Evolutionary conservation across 139 green algal genomes (phyloP).

Genomic region (Chlamydomonas sp.): DNA sequence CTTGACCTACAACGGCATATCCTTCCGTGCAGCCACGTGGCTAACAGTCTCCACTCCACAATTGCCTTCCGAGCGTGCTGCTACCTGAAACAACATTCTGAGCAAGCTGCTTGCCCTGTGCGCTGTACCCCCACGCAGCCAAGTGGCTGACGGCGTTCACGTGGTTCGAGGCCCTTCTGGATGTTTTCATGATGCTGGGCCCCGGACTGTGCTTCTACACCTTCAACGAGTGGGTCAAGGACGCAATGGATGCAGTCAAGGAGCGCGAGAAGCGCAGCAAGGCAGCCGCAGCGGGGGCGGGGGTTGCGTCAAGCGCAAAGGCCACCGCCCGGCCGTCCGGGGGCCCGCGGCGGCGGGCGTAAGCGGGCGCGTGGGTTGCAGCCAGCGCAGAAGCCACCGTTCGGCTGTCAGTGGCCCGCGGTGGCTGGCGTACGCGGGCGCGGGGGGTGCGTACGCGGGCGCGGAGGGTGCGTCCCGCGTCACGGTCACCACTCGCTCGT

Average conservation of each 20-base stretch:
- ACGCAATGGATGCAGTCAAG: slow-evolving; percentile 26
- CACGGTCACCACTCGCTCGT: no score
- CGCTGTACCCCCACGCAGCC: neutral
- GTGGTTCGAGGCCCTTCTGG: neutral
- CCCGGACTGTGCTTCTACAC: slow-evolving; percentile 12
- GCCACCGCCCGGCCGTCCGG: no score
- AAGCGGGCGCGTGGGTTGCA: no score
- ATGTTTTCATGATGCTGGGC: neutral
- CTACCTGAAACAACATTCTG: neutral
- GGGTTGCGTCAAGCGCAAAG: no score
- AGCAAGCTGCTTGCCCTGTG: no score
- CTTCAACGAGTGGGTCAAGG: slow-evolving; percentile 33
- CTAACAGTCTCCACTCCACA: neutral
- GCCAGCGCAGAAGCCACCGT: no score
- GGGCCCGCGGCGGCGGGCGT: no score
- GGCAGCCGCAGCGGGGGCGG: neutral
- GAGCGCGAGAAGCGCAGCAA: slow-evolving; percentile 10
- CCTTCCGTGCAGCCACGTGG: neutral
- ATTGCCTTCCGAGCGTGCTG: neutral
- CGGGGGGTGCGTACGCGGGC: no score
- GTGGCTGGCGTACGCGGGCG: no score
- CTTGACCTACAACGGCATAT: neutral
- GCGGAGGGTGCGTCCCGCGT: no score
- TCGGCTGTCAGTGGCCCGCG: no score
- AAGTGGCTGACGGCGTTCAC: neutral